A percentile compares a stretch with the other conserved stretches of the same genome.
Evolutionary conservation across 2,329 filamentous ascomycete genomes (phyloP).

Genomic region (Proliferodiscus dingleyae): DNA sequence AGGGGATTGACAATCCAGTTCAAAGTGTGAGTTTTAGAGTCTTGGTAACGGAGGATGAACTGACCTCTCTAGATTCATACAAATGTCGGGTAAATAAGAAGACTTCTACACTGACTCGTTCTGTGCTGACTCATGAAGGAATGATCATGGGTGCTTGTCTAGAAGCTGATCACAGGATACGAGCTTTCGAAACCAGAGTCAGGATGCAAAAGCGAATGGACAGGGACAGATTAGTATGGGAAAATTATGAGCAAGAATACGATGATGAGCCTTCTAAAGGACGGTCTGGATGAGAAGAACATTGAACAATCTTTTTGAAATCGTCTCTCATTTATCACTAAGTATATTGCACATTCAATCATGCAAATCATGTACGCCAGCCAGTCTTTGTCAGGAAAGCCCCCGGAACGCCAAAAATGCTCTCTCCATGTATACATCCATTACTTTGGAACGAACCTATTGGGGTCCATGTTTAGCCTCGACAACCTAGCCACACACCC

Average conservation of each 20-base stretch:
- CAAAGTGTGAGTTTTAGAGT: conserved; percentile 57
- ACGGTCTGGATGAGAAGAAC: conserved; percentile 11
- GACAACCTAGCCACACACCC: conserved; percentile 87
- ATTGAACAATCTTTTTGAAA: background rate
- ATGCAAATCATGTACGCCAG: conserved; percentile 14
- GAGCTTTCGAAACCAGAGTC: conserved; percentile 61
- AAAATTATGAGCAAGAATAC: conserved; percentile 57
- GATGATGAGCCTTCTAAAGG: conserved; percentile 12
- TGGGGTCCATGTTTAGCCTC: conserved; percentile 94
- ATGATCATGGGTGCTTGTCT: conserved; percentile 78
- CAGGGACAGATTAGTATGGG: conserved; percentile 64
- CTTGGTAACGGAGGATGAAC: background rate
- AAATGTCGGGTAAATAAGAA: conserved; percentile 61
- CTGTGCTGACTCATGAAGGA: conserved; percentile 13
- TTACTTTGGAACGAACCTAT: conserved; percentile 56
- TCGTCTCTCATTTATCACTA: background rate
- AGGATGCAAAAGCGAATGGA: conserved; percentile 59
- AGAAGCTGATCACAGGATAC: conserved; percentile 65
- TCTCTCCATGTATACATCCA: conserved; percentile 8
- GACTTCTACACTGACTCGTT: background rate
- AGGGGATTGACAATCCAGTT: conserved; percentile 69
- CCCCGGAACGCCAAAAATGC: conserved; percentile 23
- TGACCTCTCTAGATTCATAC: conserved; percentile 56
- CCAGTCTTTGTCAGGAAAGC: conserved; percentile 9
- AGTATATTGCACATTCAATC: conserved; percentile 1